Evolutionary conservation across 2,329 filamentous ascomycete species (phyloP), one percentile per base, ranked within the genome.

Genomic region (Cytospora paraplurivora): DNA sequence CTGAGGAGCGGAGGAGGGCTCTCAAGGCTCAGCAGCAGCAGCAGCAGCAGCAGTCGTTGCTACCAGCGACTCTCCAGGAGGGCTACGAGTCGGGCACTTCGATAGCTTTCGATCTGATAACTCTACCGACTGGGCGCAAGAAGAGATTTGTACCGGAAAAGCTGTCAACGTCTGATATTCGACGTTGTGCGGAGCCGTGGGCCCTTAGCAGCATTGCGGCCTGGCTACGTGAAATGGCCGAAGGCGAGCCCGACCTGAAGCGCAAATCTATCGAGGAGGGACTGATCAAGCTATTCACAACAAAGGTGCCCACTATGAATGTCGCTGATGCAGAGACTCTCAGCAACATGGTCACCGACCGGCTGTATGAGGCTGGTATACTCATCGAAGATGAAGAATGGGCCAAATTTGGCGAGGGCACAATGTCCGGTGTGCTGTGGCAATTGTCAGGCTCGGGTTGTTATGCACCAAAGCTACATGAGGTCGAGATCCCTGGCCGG

Each of bases 281-380:
- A 2, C 82, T 99, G 50, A 88, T 97, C 50, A 90, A 88, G 35
- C 81, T 99, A 7, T 98, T 99, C 74, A 96, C 92, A 1, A 86
- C 91, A 76, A 98, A 97, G 76, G 93, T 99, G 0, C 93, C 95
- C 0, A 99, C 93, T 0, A 97, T 99, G 92, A 98, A 99, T 70
- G 94, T 95, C 50, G 93, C 94, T 7, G 96, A 99, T 79, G 95
- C 95, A 0, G 95, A 99, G 74, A 89, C 88, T 1, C 81, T 99
- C 58, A 92, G 91, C 66, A 85, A 86, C 64, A 87, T 86, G 49
- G 91, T 97, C 0, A 88, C 96, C 2, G 81, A 87, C 61, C 85
- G 88, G 54, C 95, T 99, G 91, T 85, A 94, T 68, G 83, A 85
- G 32, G 87, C 89, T 10, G 89, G 88, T 47, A 91, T 92, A 12